Base-by-base conservation (phyloP, 805 yeast species). In the Candida glaebosa region DNA sequence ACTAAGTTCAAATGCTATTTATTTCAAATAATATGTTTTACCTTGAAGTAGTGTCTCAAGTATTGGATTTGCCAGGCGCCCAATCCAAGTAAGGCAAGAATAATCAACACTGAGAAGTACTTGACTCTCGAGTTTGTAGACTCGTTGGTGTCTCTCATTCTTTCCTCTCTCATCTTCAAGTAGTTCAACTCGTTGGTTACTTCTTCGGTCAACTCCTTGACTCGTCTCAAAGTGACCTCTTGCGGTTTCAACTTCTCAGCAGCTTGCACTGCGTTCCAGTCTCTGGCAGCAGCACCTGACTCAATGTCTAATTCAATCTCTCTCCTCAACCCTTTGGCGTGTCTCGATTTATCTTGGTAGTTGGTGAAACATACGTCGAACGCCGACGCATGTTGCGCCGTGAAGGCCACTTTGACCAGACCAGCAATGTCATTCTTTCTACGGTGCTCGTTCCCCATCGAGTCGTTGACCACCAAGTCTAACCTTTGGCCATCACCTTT, bases 271-370 rank as follows among this genome's bases (percentile, higher is more conserved):
- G 89, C 87, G 60, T 89, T 88, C 97, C 98, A 93, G 69, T 93
- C 98, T 65, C 98, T 84, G 32, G 98, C 99, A 55, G 89, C 87
- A 39, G 97, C 87, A 34, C 99, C 99, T 47, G 89, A 82, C 64
- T 93, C 98, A 45, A 93, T 83, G 49, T 90, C 97, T 56, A 93
- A 71, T 57, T 89, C 96, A 53, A 93, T 71, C 40, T 83, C 83
- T 63, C 98, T 82, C 22, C 71, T 60, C 35, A 71, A 68, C 19
- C 75, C 75, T 41, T 65, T 61, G 46, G 59, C 60, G 38, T 64
- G 65, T 48, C 52, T 48, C 37, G 52, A 51, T 16, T 61, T 58
- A 36, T 53, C 57, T 53, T 66, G 60, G 38, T 71, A 61, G 63
- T 93, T 91, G 45, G 82, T 84, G 66, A 93, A 85, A 65, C 99